Evolutionary conservation across 1,284 basidiomycete species (phyloP), one percentile per base, ranked within the genome.

Genomic region (Schizophyllum amplum): DNA sequence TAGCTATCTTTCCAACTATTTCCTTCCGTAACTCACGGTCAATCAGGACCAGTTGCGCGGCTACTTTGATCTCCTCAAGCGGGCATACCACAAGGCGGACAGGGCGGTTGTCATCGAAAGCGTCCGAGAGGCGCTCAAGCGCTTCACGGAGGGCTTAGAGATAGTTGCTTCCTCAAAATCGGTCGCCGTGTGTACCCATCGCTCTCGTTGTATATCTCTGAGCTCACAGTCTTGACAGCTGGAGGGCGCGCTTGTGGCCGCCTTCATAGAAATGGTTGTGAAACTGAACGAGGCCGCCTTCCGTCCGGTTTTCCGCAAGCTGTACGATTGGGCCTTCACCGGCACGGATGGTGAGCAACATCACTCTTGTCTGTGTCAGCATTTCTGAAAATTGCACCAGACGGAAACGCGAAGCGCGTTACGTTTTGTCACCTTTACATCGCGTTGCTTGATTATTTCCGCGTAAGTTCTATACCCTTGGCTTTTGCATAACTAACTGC

Each of bases 281-380:
- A 98, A 98, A 72, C 79, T 99, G 54, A 98, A 96, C 66, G 97
- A 99, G 67, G 83, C 86, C 0, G 82, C 89, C 0, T 98, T 99
- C 85, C 85, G 86, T 63, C 96, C 96, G 1, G 74, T 98, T 20
- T 97, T 98, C 78, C 84, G 94, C 59, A 86, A 87, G 60, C 73
- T 95, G 62, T 95, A 92, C 67, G 96, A 99, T 69, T 99, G 97
- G 96, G 94, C 94, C 0, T 95, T 95, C 61, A 78, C 75, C 13
- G 33, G 33, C 13, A 2, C 23, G 1, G 76, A 78, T 55, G 33
- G 33, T 42, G 76, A 77, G 47, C 68, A 71, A 46, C 72, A 84
- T 86, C 68, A 57, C 78, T 69, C 9, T n/a, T 53, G 26, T 22
- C 20, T 17, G 13, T 48, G 24, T 25, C 51, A 54, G 15, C 15